Evolutionary conservation across 768 basidiomycete genomes (phyloP), one percentile per base, ranked within the genome.

Genomic region (Roridomyces roridus): DNA sequence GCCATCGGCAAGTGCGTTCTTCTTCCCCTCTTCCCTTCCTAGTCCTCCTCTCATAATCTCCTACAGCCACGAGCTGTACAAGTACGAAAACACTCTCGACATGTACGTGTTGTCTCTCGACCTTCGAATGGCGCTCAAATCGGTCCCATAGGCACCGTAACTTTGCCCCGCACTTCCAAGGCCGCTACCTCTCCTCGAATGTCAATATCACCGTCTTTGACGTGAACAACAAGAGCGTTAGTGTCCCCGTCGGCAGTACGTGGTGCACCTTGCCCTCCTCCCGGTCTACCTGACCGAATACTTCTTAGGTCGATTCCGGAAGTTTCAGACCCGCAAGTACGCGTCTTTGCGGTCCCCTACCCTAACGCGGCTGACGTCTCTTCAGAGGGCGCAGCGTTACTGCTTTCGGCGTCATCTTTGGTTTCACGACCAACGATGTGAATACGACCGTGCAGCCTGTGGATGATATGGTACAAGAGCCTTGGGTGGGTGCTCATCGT

Each of bases 141-240:
- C 29, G 21, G 47, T 26, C 53, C 57, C 44, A 61, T 52, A 88
- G 84, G 73, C 76, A 88, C 68, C 72, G 77, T 48, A 88, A 88
- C 67, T 89, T 93, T 64, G 85, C 75, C 4, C 87, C 85, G 3
- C 73, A 83, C 42, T 80, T 86, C 70, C 77, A 82, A 8, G 92
- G 89, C 6, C 80, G 86, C 41, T 95, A 94, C 69, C 74, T 97
- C 47, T 85, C 92, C 2, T 92, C 88, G 3, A 96, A 96, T 65
- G 89, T 85, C 59, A 91, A 96, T 73, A 91, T 96, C 67, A 94
- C 92, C 4, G 68, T 89, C 9, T 61, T 78, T 15, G 79, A 82
- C 63, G 64, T 72, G 29, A 54, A 73, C n/a, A 74, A 75, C 35
- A 64, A 75, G 29, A 66, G 69, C 4, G 70, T 75, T 37, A 77